Conservation (phyloP, 2,329 filamentous ascomycete genomes). For the Didymosphaeria variabile region DNA sequence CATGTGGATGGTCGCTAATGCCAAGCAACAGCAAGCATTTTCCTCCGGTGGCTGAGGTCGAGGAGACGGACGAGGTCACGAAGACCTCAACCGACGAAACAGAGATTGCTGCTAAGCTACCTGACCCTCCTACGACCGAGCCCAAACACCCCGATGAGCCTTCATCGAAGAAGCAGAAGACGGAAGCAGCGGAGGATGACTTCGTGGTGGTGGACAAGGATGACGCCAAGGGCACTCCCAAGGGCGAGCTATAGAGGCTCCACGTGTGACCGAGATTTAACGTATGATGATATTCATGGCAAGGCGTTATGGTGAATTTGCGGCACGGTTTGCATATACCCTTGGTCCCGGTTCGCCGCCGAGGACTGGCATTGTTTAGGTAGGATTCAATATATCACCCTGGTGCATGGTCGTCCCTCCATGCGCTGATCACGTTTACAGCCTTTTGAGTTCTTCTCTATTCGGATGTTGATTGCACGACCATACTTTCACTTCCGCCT, state of each 20-base stretch:
- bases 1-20: constrained; percentile 15
- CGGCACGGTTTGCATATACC: constrained; percentile 10
- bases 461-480: too few species aligned
- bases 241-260: constrained; percentile 18
- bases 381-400: neutral
- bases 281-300: constrained; percentile 1
- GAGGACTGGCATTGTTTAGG: constrained; percentile 1
- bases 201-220: constrained; percentile 44
- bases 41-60: constrained; percentile 33
- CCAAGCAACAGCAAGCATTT: constrained; percentile 43
- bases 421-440: too few species aligned
- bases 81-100: constrained; percentile 41
- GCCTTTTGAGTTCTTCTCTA: too few species aligned
- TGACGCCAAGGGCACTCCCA: constrained; percentile 27
- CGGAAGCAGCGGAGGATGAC: constrained; percentile 41
- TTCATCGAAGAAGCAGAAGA: constrained; percentile 59
- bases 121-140: constrained; percentile 59
- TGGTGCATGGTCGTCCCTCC: too few species aligned
- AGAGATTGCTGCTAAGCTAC: constrained; percentile 55
- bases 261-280: neutral
- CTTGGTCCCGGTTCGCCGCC: neutral
- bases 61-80: constrained; percentile 19
- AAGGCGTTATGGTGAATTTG: constrained; percentile 11
- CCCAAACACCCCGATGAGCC: constrained; percentile 55
- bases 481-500: too few species aligned